A percentile compares a stretch with the other conserved stretches of the same genome.
phyloP scores from a whole-genome alignment of 2,329 filamentous ascomycete species.

The Thelonectria olida region DNA sequence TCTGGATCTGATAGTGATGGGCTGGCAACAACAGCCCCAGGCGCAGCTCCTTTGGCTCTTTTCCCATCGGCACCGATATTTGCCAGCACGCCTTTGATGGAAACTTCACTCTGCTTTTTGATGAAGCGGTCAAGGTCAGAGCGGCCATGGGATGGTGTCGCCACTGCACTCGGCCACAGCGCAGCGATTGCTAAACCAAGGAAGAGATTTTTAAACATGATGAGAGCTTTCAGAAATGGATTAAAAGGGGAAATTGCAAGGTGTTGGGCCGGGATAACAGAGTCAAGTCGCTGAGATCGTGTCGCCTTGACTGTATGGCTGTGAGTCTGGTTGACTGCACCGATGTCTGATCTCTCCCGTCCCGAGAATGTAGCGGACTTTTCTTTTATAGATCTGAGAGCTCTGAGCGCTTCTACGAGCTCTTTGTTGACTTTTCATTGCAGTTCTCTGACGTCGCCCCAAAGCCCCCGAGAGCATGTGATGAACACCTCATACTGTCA shows the following conservation, averaged over 20 bases:
- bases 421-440: no score
- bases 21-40: conserved; percentile 64
- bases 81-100: conserved; percentile 34
- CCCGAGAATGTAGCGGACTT: neutral
- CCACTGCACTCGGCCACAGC: conserved; percentile 11
- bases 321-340: neutral
- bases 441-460: no score
- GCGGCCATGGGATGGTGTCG: neutral
- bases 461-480: neutral
- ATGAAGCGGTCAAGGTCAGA: conserved; percentile 27
- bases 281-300: neutral
- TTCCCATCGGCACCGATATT: conserved; percentile 66
- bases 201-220: conserved; percentile 21
- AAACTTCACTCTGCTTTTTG: conserved; percentile 22
- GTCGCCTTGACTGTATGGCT: neutral
- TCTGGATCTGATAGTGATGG: conserved; percentile 62
- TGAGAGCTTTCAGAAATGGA: neutral
- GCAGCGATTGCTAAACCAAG: conserved; percentile 4
- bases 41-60: conserved; percentile 54
- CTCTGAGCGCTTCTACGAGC: no score
- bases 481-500: neutral
- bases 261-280: neutral
- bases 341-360: no score
- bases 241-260: neutral
- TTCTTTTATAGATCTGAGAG: neutral